Conservation (phyloP, 2,329 filamentous ascomycete species). For the Fusarium redolens region DNA sequence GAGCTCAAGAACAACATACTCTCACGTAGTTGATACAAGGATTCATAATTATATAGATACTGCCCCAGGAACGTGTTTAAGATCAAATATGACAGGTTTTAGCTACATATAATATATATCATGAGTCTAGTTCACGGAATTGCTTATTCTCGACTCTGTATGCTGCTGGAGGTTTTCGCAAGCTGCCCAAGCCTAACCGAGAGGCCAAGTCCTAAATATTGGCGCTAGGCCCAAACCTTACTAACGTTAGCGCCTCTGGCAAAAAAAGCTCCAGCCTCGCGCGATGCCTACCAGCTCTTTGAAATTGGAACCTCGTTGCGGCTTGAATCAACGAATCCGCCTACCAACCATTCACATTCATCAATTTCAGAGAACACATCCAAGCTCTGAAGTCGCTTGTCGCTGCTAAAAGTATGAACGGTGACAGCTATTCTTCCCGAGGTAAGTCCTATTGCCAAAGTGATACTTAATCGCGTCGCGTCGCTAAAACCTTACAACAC, state of each 20-base stretch:
- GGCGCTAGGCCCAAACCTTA: constrained; percentile 40
- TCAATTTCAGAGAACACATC: constrained; percentile 35
- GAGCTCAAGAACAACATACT: neutral
- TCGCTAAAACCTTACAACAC: constrained; percentile 43
- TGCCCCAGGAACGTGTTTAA: neutral
- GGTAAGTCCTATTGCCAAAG: constrained; percentile 62
- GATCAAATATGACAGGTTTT: too few species aligned
- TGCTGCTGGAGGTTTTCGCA: constrained; percentile 15
- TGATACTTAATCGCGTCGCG: constrained; percentile 44
- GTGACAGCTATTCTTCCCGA: constrained; percentile 83
- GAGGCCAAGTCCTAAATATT: constrained; percentile 2
- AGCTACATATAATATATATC: neutral
- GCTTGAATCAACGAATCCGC: constrained; percentile 43
- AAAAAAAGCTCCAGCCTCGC: constrained; percentile 61
- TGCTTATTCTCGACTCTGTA: neutral
- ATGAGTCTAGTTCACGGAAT: neutral
- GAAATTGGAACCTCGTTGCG: constrained; percentile 45
- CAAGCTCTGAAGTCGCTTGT: constrained; percentile 30
- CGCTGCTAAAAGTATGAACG: constrained; percentile 74
- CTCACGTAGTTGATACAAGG: neutral
- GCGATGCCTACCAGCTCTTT: constrained; percentile 45
- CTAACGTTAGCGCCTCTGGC: constrained; percentile 45
- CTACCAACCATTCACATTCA: constrained; percentile 36
- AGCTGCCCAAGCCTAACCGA: neutral
- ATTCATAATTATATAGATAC: neutral